A percentile compares a stretch with the other conserved stretches of the same genome.
phyloP scores from a whole-genome alignment of 106 monocot genomes.

The Hemerocallis citrina region DNA sequence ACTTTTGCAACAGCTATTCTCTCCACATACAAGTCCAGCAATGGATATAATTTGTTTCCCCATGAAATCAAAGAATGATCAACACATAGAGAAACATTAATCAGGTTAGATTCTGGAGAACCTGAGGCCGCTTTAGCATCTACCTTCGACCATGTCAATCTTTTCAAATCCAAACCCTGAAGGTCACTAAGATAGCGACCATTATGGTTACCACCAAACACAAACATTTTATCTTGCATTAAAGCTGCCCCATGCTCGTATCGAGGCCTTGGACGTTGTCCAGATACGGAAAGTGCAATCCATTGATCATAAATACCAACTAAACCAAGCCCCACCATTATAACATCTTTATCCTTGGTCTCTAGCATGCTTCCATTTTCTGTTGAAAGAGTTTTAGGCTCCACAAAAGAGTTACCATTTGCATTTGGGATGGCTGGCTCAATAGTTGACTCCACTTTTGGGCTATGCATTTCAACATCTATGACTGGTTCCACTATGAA shows the following conservation, averaged over 20 bases:
- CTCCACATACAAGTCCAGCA: too few relatives aligned
- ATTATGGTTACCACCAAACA: conserved; percentile 98
- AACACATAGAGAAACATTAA: too few relatives aligned
- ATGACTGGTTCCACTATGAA: too few relatives aligned
- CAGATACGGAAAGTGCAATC: conserved; percentile 74
- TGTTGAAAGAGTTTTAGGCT: conserved; percentile 56
- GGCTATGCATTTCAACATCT: too few relatives aligned
- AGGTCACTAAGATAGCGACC: conserved; percentile 93
- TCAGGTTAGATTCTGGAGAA: too few relatives aligned
- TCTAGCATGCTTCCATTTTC: conserved; percentile 70
- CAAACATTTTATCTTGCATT: conserved; percentile 86
- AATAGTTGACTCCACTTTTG: conserved; percentile 24
- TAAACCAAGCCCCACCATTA: conserved; percentile 72
- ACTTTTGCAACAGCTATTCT: too few relatives aligned
- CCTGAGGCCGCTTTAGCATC: too few relatives aligned
- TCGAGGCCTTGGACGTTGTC: conserved; percentile 68
- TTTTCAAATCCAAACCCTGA: too few relatives aligned
- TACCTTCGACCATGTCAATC: too few relatives aligned
- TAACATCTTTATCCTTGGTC: conserved; percentile 72
- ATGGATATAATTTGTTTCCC: too few relatives aligned
- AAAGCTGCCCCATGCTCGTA: conserved; percentile 98
- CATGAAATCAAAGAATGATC: too few relatives aligned
- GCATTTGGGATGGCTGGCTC: conserved; percentile 24
- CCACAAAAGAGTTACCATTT: conserved; percentile 33
- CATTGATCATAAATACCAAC: conserved; percentile 77